Conservation (phyloP, 208 protist species). For the Vickermania ingenoplastis region DNA sequence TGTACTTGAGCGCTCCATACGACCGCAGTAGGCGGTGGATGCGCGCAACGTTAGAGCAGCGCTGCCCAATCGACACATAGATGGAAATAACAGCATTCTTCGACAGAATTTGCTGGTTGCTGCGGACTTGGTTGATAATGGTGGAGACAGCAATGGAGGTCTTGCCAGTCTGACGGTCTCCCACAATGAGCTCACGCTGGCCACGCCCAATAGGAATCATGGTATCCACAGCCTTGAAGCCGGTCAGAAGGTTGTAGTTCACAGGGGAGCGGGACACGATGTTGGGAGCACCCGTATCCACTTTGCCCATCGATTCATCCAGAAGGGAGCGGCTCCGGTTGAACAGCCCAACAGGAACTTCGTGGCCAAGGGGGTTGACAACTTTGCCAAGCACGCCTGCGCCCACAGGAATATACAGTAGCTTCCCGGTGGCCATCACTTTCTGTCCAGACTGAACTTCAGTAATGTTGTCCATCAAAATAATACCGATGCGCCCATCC, state of each 20-base stretch:
- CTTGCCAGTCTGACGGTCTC: conserved; percentile 91
- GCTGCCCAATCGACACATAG: conserved; percentile 91
- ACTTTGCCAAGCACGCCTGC: conserved; percentile 79
- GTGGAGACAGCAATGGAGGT: conserved; percentile 90
- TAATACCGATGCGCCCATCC: conserved; percentile 80
- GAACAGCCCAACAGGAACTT: conserved; percentile 64
- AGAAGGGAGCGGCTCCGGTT: conserved; percentile 44
- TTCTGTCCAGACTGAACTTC: conserved; percentile 81
- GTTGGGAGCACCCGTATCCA: conserved; percentile 88
- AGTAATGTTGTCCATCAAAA: conserved; percentile 83
- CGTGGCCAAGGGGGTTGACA: conserved; percentile 75
- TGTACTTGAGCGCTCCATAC: conserved; percentile 86
- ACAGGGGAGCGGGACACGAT: conserved; percentile 89
- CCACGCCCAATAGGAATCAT: conserved; percentile 91
- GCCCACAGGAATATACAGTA: conserved; percentile 78
- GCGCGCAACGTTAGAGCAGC: conserved; percentile 90
- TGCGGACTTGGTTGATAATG: conserved; percentile 90
- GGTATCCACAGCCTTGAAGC: conserved; percentile 89
- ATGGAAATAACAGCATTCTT: conserved; percentile 90
- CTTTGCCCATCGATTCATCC: conserved; percentile 48
- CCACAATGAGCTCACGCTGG: conserved; percentile 92
- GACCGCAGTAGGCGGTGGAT: conserved; percentile 70
- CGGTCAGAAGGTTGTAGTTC: conserved; percentile 90
- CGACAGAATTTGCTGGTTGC: conserved; percentile 81
- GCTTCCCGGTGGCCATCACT: conserved; percentile 77